Base-by-base conservation (phyloP, 176 grass and related monocot genomes). In the Musa acuminata region DNA sequence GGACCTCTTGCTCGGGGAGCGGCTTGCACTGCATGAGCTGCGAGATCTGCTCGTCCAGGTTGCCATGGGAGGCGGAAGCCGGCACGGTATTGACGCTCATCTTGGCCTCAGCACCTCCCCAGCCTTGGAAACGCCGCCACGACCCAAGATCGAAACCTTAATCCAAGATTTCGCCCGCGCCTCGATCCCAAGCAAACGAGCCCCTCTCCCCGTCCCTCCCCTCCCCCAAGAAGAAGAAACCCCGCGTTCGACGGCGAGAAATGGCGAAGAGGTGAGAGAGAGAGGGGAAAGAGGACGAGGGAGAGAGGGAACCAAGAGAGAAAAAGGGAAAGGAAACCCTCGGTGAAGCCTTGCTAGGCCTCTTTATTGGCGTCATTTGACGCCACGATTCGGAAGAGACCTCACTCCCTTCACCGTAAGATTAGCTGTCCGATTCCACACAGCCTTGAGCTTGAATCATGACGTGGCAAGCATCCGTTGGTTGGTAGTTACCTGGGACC, bases 21-120 rank as follows among this genome's bases (percentile, higher is more conserved):
- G 57, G 75, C 75, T 77, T 77, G 75, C 75, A 77, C 60, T 77
- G 75, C 75, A 77, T 77, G n/a, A 77, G 75, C 75, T 77, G 75
- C 11, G 59, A 43, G 59, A 77, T 65, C 49, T 77, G 75, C 60
- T 77, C 60, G 11, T 77, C 75, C 55, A 77, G 49, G 20, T 77
- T 77, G 29, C 43, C 75, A 23, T 64, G 75, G 20, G 75, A 64
- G 20, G 8, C 19, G 5, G 75, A 25, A 29, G 72, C 75, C 19
- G 75, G 48, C 6, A 51, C 60, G 9, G 75, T 43, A 17, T 48
- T 64, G 49, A 29, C 55, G 74, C 57, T 23, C 75, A 64, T 77
- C 60, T 52, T 77, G 24, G 53, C 20, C 48, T 76, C 20, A 51
- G 19, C 19, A 14, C 43, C 29, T 8, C 60, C 58, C 49, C 8